A percentile compares a stretch with the other conserved stretches of the same genome.
Evolutionary conservation across 2,329 filamentous ascomycete genomes (phyloP).

Genomic region (Botrytis elliptica): DNA sequence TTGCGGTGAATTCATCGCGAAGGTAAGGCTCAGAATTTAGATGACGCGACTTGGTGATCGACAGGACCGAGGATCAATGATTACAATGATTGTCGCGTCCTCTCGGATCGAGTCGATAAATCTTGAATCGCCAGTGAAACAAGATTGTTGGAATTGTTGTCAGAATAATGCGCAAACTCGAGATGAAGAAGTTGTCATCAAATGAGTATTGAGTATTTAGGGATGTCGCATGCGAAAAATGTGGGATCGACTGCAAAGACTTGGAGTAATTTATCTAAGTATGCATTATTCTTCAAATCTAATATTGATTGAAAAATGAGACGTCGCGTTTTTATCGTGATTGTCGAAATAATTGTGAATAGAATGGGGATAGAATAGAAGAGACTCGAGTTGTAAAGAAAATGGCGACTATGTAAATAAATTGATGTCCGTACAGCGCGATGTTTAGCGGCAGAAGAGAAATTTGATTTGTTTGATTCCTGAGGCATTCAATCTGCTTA

Average conservation of each 20-base stretch:
- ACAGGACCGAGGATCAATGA: conserved; percentile 7
- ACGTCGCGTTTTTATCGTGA: conserved; percentile 1
- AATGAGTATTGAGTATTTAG: conserved; percentile 3
- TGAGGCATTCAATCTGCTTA: neutral
- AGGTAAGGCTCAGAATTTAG: neutral
- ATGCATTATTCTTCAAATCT: neutral
- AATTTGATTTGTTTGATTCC: neutral
- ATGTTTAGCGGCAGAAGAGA: conserved; percentile 1
- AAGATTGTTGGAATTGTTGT: neutral
- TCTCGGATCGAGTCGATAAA: neutral
- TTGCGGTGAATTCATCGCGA: conserved; percentile 31
- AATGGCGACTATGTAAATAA: conserved; percentile 7
- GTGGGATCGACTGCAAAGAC: conserved; percentile 5
- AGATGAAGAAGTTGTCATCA: conserved; percentile 1
- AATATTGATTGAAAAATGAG: neutral
- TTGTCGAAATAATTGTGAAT: neutral
- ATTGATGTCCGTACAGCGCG: conserved; percentile 3
- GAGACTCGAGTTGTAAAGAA: conserved; percentile 6
- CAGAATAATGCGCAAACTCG: neutral
- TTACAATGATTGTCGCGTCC: conserved; percentile 13
- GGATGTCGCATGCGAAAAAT: neutral
- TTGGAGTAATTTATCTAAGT: conserved; percentile 8
- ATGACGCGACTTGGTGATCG: conserved; percentile 8
- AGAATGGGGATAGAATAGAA: conserved; percentile 1
- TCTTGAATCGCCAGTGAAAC: neutral